Base-by-base conservation (phyloP, 2,329 filamentous ascomycete genomes). In the Apiospora hydei region DNA sequence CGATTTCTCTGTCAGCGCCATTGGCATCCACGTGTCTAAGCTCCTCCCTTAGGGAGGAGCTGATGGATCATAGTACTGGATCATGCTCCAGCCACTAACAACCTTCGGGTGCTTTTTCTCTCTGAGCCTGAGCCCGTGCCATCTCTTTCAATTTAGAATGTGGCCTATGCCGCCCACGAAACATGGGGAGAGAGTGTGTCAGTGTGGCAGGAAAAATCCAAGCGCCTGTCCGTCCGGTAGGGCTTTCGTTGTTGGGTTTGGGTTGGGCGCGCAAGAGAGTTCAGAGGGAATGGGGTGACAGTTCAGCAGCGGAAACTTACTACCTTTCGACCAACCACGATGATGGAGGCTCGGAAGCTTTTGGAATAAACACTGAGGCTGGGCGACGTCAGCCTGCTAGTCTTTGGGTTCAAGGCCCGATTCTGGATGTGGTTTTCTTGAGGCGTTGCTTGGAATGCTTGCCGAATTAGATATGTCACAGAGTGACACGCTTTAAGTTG, bases 371-470 rank as follows among this genome's bases (percentile, higher is more conserved):
- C 57, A 64, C 41, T 64, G 57, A 21, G 30, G 30, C 34, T 64
- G 57, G 30, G 30, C 34, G 57, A 41, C 57, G 57, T 64, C 57
- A 41, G 57, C 57, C 46, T 18, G 44, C 18, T 18, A 41, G 7
- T 16, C 8, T 61, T 16, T 21, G 18, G 10, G 34, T 64, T 64
- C 34, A 64, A 64, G 57, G 57, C 57, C 34, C 34, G 21, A 16
- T 30, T 21, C 24, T 21, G 53, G 53, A 16, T 34, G 21, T 4
- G 57, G 57, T n/a, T 64, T 64, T 41, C 18, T 21, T 14, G 41
- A 64, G 57, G 34, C 30, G 57, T 18, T 21, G 34, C n/a, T n/a
- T 64, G 57, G 57, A 64, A 64, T 64, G 57, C 57, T 61, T 61
- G 30, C 18, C 18, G 53, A 38, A 30, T 61, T 18, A 21, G 34